Evolutionary conservation across 1,284 basidiomycete species (phyloP), one percentile per base, ranked within the genome.

Genomic region (Phlebopus sp.): DNA sequence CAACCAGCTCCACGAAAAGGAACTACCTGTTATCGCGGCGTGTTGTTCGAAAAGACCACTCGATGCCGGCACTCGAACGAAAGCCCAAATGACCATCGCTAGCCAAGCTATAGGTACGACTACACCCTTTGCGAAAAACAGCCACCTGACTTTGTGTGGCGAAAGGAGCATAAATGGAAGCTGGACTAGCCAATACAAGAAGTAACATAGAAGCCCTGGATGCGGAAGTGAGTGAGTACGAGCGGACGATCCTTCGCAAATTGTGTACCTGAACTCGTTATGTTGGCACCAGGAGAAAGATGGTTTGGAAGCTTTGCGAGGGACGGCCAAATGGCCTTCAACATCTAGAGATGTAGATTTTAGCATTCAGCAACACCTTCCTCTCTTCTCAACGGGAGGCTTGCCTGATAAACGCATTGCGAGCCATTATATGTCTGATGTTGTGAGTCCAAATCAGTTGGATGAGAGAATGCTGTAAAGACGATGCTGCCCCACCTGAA

Each of bases 261-360:
- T 43, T 39, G 9, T 42, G 17, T 55, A 69, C 75, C 74, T 21
- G 69, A 63, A 1, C 77, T 77, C 0, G 82, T 84, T 45, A 84
- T 81, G 50, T 77, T 75, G 27, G 77, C 74, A 15, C 56, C 63
- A 0, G 56, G 62, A n/a, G 81, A 68, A 8, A 87, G 69, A 40
- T 68, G 69, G 59, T 86, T 86, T 3, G 72, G 74, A 19, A 85
- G 59, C 19, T 60, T 70, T 7, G 73, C 72, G 49, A 83, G 74
- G 3, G 76, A 77, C 0, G 84, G 84, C 77, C 81, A 84, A 44
- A 85, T 82, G 2, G 83, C 78, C 56, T 78, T 75, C 47, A 86
- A 67, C 76, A 83, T 82, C 68, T 79, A 60, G 9, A 27, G 21
- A 14, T 11, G 17, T 42, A 9, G 15, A 15, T 15, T 6, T 56